A percentile compares a stretch with the other conserved stretches of the same genome.
Evolutionary conservation across 2,329 filamentous ascomycete genomes (phyloP).

Genomic region (Ambrosiella cleistominuta): DNA sequence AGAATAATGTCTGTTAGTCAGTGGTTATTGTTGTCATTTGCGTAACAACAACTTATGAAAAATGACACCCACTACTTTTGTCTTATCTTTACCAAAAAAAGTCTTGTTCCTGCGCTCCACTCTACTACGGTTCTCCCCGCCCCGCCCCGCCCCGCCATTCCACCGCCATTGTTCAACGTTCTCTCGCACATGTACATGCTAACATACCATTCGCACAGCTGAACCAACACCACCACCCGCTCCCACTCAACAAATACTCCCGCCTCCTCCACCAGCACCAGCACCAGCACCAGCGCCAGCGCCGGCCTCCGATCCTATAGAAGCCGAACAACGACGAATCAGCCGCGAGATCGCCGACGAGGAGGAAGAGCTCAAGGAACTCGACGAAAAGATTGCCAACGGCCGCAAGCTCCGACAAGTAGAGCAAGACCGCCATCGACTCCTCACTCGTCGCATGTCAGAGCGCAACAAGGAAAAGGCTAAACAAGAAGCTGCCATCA

Average conservation of each 20-base stretch:
- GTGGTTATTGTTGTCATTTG: not conserved
- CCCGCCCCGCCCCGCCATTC: not conserved
- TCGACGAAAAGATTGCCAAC: not conserved
- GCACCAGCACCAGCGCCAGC: not conserved
- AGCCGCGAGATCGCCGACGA: constrained; percentile 9
- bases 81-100: no score
- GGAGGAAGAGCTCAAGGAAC: constrained; percentile 3
- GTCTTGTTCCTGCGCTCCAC: not conserved
- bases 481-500: constrained; percentile 11
- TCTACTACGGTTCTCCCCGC: not conserved
- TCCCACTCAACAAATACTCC: not conserved
- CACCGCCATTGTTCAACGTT: no score
- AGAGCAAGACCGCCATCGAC: constrained; percentile 8
- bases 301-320: not conserved
- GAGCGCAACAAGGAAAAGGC: constrained; percentile 12
- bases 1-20: not conserved
- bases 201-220: not conserved
- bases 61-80: no score
- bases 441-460: constrained; percentile 6
- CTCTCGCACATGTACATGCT: no score
- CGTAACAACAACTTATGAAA: not conserved
- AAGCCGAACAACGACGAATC: constrained; percentile 7
- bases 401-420: not conserved
- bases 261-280: constrained; percentile 3
- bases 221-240: not conserved